Percentiles rank a stretch among this genome's conserved stretches.
phyloP scores from a whole-genome alignment of 176 grass and related monocot species.

The Chloris gayana region DNA sequence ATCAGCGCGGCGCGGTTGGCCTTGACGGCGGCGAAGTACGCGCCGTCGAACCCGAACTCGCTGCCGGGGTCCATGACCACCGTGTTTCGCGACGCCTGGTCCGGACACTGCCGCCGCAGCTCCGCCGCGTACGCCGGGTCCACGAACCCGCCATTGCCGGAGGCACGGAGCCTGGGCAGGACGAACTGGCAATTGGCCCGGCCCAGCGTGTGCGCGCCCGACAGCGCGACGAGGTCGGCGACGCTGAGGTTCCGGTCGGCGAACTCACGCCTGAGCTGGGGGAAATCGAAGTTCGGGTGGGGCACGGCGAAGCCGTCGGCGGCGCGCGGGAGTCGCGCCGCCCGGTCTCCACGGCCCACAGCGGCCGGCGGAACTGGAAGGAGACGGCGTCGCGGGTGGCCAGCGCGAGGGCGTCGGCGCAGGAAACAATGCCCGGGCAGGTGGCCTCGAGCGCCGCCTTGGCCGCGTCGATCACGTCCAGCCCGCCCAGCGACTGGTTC shows the following conservation, averaged over 20 bases:
- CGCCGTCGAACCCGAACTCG: constrained; percentile 4
- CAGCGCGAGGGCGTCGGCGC: not conserved
- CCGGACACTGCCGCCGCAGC: not conserved
- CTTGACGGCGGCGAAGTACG: not conserved
- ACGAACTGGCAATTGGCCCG: not conserved
- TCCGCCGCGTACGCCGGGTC: not conserved
- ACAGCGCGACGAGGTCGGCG: not conserved
- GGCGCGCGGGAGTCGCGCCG: not conserved
- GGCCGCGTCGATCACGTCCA: no score
- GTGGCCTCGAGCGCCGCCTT: no score
- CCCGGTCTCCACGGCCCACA: not conserved
- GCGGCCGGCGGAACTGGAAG: constrained; percentile 6
- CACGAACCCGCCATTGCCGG: not conserved
- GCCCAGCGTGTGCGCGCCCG: not conserved
- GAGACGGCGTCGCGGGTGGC: constrained; percentile 19
- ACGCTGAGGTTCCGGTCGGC: not conserved
- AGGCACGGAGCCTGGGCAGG: not conserved
- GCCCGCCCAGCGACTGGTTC: not conserved
- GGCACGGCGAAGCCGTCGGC: not conserved
- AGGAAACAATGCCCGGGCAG: no score
- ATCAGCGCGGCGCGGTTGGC: not conserved
- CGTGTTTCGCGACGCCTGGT: not conserved
- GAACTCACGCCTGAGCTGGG: not conserved
- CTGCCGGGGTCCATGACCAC: constrained; percentile 10
- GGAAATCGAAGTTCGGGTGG: not conserved